phyloP scores from a whole-genome alignment of 2,329 filamentous ascomycete genomes.

The Neurospora crassa region DNA sequence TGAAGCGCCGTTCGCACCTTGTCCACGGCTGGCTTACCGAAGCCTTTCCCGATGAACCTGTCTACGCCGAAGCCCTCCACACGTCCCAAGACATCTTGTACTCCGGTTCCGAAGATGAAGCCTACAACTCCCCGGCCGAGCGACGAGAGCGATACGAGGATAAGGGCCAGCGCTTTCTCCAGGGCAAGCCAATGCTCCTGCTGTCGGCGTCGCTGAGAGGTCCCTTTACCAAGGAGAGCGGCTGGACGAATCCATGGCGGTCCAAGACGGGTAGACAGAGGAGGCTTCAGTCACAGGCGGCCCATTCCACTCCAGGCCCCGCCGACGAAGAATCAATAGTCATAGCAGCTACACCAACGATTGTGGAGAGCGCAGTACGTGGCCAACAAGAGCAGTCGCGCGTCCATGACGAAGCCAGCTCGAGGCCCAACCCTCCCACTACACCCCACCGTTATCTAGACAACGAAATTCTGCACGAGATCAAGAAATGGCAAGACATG shows the following conservation, averaged over 20 bases:
- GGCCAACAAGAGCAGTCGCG: neutral
- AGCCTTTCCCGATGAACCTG: slow-evolving; percentile 25
- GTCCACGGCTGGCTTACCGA: slow-evolving; percentile 3
- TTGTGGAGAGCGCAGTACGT: neutral
- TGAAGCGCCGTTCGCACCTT: neutral
- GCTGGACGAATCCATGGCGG: slow-evolving; percentile 46
- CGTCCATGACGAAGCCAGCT: neutral
- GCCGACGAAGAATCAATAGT: neutral
- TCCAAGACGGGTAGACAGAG: slow-evolving; percentile 16
- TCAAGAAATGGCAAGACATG: slow-evolving; percentile 9
- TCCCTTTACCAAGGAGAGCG: slow-evolving; percentile 43
- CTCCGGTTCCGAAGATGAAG: slow-evolving; percentile 47
- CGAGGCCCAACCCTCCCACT: neutral
- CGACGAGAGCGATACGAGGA: slow-evolving; percentile 47
- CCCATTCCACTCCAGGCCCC: neutral
- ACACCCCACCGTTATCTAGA: slow-evolving; percentile 5
- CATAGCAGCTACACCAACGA: neutral
- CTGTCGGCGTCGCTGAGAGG: slow-evolving; percentile 52
- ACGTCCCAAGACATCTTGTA: slow-evolving; percentile 38
- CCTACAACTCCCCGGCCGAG: slow-evolving; percentile 35
- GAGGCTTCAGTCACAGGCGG: neutral
- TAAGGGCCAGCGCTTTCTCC: slow-evolving; percentile 48
- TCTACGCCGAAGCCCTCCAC: slow-evolving; percentile 36
- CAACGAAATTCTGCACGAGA: slow-evolving; percentile 3
- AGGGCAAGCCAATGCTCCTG: slow-evolving; percentile 45